Evolutionary conservation across 2,329 filamentous ascomycete genomes (phyloP), one percentile per base, ranked within the genome.

Genomic region (Colletotrichum phormii): DNA sequence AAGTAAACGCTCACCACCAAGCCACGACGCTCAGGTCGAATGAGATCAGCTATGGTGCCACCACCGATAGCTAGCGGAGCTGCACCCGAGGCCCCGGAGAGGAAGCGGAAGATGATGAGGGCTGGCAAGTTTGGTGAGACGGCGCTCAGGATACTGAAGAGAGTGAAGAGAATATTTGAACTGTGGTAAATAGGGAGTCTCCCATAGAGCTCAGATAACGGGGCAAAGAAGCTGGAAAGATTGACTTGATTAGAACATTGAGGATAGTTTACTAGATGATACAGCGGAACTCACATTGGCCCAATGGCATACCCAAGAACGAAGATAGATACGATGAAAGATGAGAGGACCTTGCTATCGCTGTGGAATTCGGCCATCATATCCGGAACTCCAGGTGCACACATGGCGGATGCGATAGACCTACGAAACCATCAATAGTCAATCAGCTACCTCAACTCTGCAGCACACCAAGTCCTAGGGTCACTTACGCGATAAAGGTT

Each of bases 181-280:
- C 78, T 67, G 72, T 89, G 83, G 75, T 89, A 89, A 31, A 90
- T 79, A 24, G 82, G 77, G 9, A 84, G 79, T 3, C 89, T 86
- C 24, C 90, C 90, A 75, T 88, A 90, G 5, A 90, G 79, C 78
- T 93, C 91, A 11, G 86, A 89, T 7, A 92, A 68, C 0, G 91
- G 90, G 0, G 89, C 89, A 62, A 89, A 86, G 6, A 92, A 68
- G 6, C 62, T 64, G 49, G 7, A 15, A 7, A 49, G 42, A 18
- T n/a, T 22, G 3, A n/a, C 15, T 49, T 49, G 18, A 22, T 49
- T 49, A 49, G 33, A 8, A 12, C 8, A 35, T 9, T 12, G 11
- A 35, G 7, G 33, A 8, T 35, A 8, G 5, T 35, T 22, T n/a
- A n/a, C 18, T 9, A 4, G 4, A 9, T 18, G 42, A 3, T 49